Evolutionary conservation across 1,139 yeast genomes (phyloP).

Genomic region (Suhomyces choctaworum): DNA sequence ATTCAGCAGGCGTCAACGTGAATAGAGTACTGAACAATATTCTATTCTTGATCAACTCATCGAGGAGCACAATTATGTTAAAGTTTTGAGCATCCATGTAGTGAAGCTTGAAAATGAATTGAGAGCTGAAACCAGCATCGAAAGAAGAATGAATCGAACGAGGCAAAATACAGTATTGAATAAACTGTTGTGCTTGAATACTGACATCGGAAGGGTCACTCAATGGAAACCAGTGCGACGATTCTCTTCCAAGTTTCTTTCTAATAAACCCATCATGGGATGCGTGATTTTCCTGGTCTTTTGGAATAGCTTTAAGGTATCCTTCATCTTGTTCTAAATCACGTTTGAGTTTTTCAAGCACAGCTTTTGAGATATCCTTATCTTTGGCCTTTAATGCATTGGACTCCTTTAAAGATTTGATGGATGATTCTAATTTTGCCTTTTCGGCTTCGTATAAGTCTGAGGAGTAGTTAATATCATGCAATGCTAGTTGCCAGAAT

Average conservation of each 20-base stretch:
- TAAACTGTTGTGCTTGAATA: slow-evolving; percentile 36
- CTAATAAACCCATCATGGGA: slow-evolving; percentile 20
- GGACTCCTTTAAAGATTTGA: slow-evolving; percentile 34
- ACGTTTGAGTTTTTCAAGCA: slow-evolving; percentile 28
- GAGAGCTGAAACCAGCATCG: slow-evolving; percentile 75
- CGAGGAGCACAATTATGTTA: slow-evolving; percentile 45
- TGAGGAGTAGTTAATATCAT: slow-evolving; percentile 64
- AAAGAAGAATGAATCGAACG: slow-evolving; percentile 76
- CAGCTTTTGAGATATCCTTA: slow-evolving; percentile 28
- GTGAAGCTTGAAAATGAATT: slow-evolving; percentile 58
- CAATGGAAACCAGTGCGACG: slow-evolving; percentile 28
- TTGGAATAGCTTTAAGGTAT: slow-evolving; percentile 26
- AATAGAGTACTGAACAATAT: slow-evolving; percentile 61
- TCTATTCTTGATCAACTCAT: slow-evolving; percentile 50
- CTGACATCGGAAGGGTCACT: slow-evolving; percentile 6
- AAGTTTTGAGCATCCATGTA: slow-evolving; percentile 43
- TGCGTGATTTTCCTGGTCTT: slow-evolving; percentile 34
- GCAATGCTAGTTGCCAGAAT: slow-evolving; percentile 78
- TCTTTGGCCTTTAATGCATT: slow-evolving; percentile 30
- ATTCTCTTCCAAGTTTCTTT: slow-evolving; percentile 17
- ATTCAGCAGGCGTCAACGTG: slow-evolving; percentile 73
- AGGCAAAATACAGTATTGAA: slow-evolving; percentile 73
- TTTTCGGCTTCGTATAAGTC: slow-evolving; percentile 53
- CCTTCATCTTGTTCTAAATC: slow-evolving; percentile 32
- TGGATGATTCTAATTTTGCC: slow-evolving; percentile 35